Percentiles rank a stretch among this genome's conserved stretches.
Conservation (phyloP, 1,284 basidiomycete species). For the Tilletia walkeri region DNA sequence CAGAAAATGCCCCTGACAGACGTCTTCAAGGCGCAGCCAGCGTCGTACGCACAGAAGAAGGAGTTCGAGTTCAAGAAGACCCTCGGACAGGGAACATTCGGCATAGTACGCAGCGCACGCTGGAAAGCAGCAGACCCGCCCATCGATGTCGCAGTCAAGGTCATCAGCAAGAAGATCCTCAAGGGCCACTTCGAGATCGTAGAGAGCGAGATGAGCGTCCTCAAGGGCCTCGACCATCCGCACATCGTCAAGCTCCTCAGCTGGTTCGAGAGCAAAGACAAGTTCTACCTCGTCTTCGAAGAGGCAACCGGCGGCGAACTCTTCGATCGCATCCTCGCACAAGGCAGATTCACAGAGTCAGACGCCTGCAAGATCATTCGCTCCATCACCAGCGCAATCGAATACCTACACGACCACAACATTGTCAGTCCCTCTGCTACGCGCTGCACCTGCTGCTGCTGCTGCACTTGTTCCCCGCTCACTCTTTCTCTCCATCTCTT, state of each 20-base stretch:
- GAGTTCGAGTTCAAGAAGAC: constrained; percentile 53
- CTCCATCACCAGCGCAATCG: constrained; percentile 47
- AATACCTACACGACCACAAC: constrained; percentile 52
- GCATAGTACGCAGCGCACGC: constrained; percentile 43
- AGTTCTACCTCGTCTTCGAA: constrained; percentile 57
- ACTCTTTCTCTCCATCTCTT: too few relatives aligned
- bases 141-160: constrained; percentile 52
- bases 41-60: constrained; percentile 52
- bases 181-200: constrained; percentile 51
- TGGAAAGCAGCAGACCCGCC: constrained; percentile 43
- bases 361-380: constrained; percentile 53
- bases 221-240: constrained; percentile 51
- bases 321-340: constrained; percentile 54
- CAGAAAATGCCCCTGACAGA: constrained; percentile 4
- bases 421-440: constrained; percentile 24
- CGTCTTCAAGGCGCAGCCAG: constrained; percentile 31
- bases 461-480: too few relatives aligned
- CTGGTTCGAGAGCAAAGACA: constrained; percentile 55
- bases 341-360: constrained; percentile 52
- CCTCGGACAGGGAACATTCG: constrained; percentile 52
- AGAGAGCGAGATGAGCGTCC: constrained; percentile 52
- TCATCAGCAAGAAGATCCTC: constrained; percentile 51
- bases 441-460: too few relatives aligned
- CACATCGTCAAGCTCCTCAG: constrained; percentile 62
- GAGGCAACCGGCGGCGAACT: constrained; percentile 57